Percentiles rank a stretch among this genome's conserved stretches.
Conservation (phyloP, 1,284 basidiomycete species). For the Volvariella volvacea region DNA sequence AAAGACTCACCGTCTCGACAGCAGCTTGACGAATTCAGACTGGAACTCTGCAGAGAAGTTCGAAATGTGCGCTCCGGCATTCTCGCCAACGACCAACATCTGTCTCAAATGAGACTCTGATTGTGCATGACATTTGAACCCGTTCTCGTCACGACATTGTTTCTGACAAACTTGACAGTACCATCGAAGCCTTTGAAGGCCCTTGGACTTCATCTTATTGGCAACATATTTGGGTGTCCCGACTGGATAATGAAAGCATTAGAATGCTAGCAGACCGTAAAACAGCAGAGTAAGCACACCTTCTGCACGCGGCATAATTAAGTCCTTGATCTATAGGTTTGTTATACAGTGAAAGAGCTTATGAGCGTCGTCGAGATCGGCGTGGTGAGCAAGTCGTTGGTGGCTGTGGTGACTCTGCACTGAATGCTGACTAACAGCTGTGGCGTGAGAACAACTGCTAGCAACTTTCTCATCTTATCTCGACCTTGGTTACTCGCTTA, state of each 20-base stretch:
- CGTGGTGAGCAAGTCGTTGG: too few species aligned
- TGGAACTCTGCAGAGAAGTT: constrained; percentile 90
- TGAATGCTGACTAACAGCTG: too few species aligned
- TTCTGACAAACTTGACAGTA: constrained; percentile 97
- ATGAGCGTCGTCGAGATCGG: neutral
- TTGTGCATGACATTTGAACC: constrained; percentile 88
- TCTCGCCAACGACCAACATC: constrained; percentile 92
- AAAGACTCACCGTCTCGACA: constrained; percentile 65
- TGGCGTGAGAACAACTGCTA: too few species aligned
- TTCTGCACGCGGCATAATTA: constrained; percentile 70
- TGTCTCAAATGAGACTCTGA: constrained; percentile 90
- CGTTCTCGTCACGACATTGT: constrained; percentile 95
- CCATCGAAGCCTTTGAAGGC: constrained; percentile 88
- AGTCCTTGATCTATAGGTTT: too few species aligned
- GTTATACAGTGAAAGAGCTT: neutral
- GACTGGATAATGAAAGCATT: constrained; percentile 33
- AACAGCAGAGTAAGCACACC: constrained; percentile 29
- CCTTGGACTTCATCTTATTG: constrained; percentile 96
- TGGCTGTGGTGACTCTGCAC: too few species aligned
- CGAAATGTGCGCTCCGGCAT: constrained; percentile 86
- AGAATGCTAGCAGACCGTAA: constrained; percentile 2
- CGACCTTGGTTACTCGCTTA: too few species aligned
- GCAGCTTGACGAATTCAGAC: constrained; percentile 83
- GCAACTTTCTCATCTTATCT: too few species aligned
- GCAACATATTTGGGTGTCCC: constrained; percentile 88